Base-by-base conservation (phyloP, 2,329 filamentous ascomycete genomes). In the Botrytis hyacinthi region DNA sequence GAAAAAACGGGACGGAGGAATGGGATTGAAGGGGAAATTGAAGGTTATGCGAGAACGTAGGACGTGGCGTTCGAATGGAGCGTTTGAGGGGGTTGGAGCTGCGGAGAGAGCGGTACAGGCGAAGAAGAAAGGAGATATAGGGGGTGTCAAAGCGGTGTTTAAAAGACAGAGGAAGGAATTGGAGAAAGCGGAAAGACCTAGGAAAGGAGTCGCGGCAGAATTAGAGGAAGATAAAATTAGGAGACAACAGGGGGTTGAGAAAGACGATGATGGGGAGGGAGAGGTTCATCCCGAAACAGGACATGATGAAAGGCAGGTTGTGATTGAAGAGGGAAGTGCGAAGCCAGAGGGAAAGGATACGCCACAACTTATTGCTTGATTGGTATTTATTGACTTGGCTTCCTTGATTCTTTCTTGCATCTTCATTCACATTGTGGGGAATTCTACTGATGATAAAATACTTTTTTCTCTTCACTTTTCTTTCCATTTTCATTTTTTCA, bases 81-180 rank as follows among this genome's bases (percentile, higher is more conserved):
- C 74, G 3, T 87, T 88, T 73, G 84, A 87, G 77, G 86, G 83
- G 71, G 83, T 86, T 8, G 83, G 84, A 5, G 81, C 81, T 32
- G 86, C 87, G 0, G 82, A 84, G 74, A 80, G 78, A 73, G 84
- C 84, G 0, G 81, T 89, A 18, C 81, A 83, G n/a, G 84, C 84
- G 35, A 79, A 88, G 73, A 82, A 79, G 46, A 84, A 83, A 12
- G 82, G 82, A 20, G 83, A 85, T 7, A 14, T 10, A 12, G 46
- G 26, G 7, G 78, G 76, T 35, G 87, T 89, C 73, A 84, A 88
- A 77, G 87, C 84, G 73, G 83, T 86, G 5, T 83, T 9, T 82
- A 85, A 10, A 82, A 82, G 35, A 86, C 87, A 0, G 82, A 85
- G 76, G 81, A 79, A 72, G 84, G 84, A 0, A 80, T 89, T 26